Evolutionary conservation across 176 grass and related monocot genomes (phyloP).

Genomic region (Dendrocalamus sinicus): DNA sequence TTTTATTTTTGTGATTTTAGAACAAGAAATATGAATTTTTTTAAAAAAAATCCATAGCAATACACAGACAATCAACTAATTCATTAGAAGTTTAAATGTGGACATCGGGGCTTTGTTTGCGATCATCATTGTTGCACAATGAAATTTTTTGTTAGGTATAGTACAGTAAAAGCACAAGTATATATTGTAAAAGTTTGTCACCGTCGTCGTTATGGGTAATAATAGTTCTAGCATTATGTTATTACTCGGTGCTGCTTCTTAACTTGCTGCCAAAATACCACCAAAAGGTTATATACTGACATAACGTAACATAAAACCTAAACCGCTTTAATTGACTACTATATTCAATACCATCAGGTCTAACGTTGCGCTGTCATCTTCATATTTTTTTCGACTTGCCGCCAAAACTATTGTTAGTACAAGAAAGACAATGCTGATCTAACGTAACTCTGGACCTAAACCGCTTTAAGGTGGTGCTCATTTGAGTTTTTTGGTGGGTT

Average conservation of each 20-base stretch:
- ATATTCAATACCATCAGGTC: not conserved
- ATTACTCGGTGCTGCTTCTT: not conserved
- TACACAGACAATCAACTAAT: too few relatives aligned
- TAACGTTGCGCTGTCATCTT: not conserved
- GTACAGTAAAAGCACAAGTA: not conserved
- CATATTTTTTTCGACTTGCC: too few relatives aligned
- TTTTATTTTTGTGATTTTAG: too few relatives aligned
- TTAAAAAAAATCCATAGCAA: too few relatives aligned
- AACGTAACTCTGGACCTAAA: too few relatives aligned
- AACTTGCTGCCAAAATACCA: not conserved
- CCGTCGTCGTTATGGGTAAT: not conserved
- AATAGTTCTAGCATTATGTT: not conserved
- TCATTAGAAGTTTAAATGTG: not conserved
- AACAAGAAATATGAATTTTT: too few relatives aligned
- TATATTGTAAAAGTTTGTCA: not conserved
- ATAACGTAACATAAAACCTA: not conserved
- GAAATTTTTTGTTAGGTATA: not conserved
- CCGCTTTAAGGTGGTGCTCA: too few relatives aligned
- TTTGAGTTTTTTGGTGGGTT: too few relatives aligned
- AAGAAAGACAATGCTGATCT: too few relatives aligned
- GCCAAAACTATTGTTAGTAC: not conserved
- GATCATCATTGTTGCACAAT: not conserved
- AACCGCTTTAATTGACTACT: not conserved
- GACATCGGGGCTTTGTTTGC: not conserved
- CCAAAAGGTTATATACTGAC: not conserved